Percentiles rank a stretch among this genome's conserved stretches.
These are phyloP conservation scores for Fagopyrum tataricum DNA, from an alignment of 148 eudicot species.

Conservation along the genomic window DNA sequence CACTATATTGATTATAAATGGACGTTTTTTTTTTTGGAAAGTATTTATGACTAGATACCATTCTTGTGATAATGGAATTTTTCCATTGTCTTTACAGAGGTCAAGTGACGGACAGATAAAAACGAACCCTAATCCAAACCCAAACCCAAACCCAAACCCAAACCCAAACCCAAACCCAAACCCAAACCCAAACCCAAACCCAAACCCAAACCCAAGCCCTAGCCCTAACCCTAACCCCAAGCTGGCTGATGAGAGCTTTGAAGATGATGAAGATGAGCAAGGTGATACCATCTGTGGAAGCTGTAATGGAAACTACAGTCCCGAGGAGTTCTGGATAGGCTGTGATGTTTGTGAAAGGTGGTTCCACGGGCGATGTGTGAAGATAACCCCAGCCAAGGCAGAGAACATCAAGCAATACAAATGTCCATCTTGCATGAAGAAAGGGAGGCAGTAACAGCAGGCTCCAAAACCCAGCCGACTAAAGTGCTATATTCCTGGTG, in stretches of 20 bases:
- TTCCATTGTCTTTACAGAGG: conserved; percentile 41
- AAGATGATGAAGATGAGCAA: conserved; percentile 78
- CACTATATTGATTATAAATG: neutral
- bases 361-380: conserved; percentile 85
- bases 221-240: conserved; percentile 23
- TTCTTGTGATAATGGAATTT: neutral
- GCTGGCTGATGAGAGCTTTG: conserved; percentile 47
- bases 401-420: conserved; percentile 87
- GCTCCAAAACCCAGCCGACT: neutral
- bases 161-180: too few relatives aligned
- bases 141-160: too few relatives aligned
- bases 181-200: too few relatives aligned
- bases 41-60: neutral
- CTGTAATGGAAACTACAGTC: conserved; percentile 79
- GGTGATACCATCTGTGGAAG: conserved; percentile 78
- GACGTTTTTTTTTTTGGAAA: neutral
- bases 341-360: conserved; percentile 82
- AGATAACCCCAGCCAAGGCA: conserved; percentile 85
- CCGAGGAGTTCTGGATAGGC: conserved; percentile 89
- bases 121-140: conserved; percentile 36
- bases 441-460: conserved; percentile 45
- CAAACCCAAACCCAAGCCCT: too few relatives aligned
- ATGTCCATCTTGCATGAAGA: conserved; percentile 86
- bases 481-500: conserved; percentile 4
- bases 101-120: conserved; percentile 72